Percentiles rank a stretch among this genome's conserved stretches.
These are phyloP conservation scores for Meripilus lineatus DNA, from an alignment of 1,284 basidiomycete genomes.

Conservation along the genomic window DNA sequence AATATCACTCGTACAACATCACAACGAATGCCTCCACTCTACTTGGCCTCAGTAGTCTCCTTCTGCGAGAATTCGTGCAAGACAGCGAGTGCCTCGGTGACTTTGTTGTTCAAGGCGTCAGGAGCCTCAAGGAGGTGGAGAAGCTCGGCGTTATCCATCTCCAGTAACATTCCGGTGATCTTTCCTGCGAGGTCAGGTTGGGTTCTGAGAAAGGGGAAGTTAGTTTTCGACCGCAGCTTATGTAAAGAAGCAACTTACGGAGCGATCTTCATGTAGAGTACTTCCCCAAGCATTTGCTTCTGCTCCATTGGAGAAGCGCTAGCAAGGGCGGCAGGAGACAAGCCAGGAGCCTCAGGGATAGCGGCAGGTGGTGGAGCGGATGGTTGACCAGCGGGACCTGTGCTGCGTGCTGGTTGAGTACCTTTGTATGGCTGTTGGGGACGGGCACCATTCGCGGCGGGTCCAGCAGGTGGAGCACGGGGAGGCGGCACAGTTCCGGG, in stretches of 20 bases:
- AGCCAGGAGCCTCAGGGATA: constrained; percentile 30
- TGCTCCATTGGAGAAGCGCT: constrained; percentile 82
- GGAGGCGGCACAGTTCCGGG: no score
- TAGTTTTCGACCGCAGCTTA: constrained; percentile 6
- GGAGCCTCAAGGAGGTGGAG: constrained; percentile 78
- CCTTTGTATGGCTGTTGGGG: constrained; percentile 26
- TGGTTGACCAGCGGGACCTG: constrained; percentile 31
- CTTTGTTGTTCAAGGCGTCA: constrained; percentile 82
- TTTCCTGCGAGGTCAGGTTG: constrained; percentile 92
- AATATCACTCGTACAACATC: constrained; percentile 6
- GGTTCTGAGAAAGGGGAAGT: constrained; percentile 34
- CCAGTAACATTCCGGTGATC: constrained; percentile 96
- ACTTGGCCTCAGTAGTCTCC: constrained; percentile 30
- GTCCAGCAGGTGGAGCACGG: constrained; percentile 38
- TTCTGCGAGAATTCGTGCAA: constrained; percentile 74
- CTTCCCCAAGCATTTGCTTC: constrained; percentile 96
- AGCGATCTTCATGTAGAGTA: constrained; percentile 86
- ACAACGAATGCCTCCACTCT: constrained; percentile 5
- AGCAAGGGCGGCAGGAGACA: constrained; percentile 60
- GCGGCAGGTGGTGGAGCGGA: constrained; percentile 31
- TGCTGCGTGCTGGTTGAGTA: constrained; percentile 26
- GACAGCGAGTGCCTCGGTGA: constrained; percentile 82
- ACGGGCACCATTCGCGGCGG: constrained; percentile 31
- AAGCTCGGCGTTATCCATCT: constrained; percentile 95
- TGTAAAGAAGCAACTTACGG: constrained; percentile 44